Evolutionary conservation across 768 basidiomycete genomes (phyloP).

Genomic region (Tylopilus sp.): DNA sequence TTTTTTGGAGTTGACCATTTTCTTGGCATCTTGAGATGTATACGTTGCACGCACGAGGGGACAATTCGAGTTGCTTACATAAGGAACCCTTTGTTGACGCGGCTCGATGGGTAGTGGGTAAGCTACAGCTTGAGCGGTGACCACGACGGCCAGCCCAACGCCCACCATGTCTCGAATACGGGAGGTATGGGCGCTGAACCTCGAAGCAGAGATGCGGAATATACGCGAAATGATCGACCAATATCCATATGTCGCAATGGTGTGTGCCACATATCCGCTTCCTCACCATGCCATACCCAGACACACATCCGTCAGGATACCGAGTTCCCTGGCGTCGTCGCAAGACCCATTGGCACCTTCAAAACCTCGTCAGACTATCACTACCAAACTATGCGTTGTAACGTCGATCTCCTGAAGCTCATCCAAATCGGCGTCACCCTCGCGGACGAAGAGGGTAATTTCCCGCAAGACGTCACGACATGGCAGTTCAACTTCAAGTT

Average conservation of each 20-base stretch:
- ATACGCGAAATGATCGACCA: conserved; percentile 84
- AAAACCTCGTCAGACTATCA: conserved; percentile 98
- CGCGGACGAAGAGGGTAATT: conserved; percentile 90
- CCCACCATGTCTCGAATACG: conserved; percentile 75
- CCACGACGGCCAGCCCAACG: conserved; percentile 18
- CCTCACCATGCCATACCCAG: conserved; percentile 1
- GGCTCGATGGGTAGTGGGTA: conserved; percentile 14
- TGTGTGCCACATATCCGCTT: conserved; percentile 34
- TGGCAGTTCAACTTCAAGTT: conserved; percentile 99
- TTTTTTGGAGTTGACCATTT: conserved; percentile 17
- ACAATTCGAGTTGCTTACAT: conserved; percentile 23
- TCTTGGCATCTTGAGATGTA: conserved; percentile 21
- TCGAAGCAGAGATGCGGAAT: conserved; percentile 87
- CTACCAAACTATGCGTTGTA: conserved; percentile 99
- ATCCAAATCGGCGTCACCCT: conserved; percentile 97
- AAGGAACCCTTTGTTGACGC: conserved; percentile 22
- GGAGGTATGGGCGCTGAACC: conserved; percentile 93
- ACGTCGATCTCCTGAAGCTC: conserved; percentile 96
- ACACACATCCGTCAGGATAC: conserved; percentile 68
- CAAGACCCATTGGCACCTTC: conserved; percentile 93
- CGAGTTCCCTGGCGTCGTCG: conserved; percentile 98
- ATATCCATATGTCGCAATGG: conserved; percentile 96
- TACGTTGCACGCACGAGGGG: neutral
- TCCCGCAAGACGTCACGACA: conserved; percentile 84
- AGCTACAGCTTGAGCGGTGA: conserved; percentile 9